A percentile compares a stretch with the other conserved stretches of the same genome.
These are phyloP conservation scores for Pythium dissimile DNA, from an alignment of 352 stramenopile genomes.

Conservation along the genomic window DNA sequence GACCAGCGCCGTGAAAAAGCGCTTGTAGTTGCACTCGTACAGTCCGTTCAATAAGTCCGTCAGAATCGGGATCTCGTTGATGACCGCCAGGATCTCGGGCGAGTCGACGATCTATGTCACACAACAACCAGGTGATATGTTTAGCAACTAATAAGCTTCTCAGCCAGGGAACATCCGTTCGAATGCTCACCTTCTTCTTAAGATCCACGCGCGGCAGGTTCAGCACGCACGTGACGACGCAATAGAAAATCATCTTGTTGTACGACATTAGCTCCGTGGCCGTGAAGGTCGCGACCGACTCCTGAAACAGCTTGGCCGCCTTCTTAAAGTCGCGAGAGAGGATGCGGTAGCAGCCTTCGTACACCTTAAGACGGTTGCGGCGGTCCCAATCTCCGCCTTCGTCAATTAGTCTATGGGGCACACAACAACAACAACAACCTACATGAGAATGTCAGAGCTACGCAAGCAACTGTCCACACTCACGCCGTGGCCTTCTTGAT, in stretches of 20 bases:
- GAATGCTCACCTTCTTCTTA: conserved; percentile 87
- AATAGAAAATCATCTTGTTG: conserved; percentile 97
- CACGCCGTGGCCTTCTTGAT: conserved; percentile 85
- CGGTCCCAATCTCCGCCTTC: conserved; percentile 98
- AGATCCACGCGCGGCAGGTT: conserved; percentile 91
- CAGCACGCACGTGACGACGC: conserved; percentile 94
- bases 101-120: conserved; percentile 87
- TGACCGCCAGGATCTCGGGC: conserved; percentile 92
- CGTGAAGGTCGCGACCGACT: conserved; percentile 98
- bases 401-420: conserved; percentile 89
- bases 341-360: conserved; percentile 94
- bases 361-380: conserved; percentile 98
- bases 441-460: background rate
- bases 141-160: background rate
- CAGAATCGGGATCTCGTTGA: conserved; percentile 80
- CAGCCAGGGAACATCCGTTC: too few relatives aligned
- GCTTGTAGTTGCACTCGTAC: conserved; percentile 98
- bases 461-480: background rate
- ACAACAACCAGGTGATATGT: background rate
- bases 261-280: conserved; percentile 97
- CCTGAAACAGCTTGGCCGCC: conserved; percentile 91
- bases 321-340: conserved; percentile 93
- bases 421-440: conserved; percentile 15
- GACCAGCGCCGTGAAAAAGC: conserved; percentile 94
- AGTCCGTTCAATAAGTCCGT: conserved; percentile 91